Base-by-base conservation (phyloP, 208 protist genomes). In the Crithidia fasciculata region DNA sequence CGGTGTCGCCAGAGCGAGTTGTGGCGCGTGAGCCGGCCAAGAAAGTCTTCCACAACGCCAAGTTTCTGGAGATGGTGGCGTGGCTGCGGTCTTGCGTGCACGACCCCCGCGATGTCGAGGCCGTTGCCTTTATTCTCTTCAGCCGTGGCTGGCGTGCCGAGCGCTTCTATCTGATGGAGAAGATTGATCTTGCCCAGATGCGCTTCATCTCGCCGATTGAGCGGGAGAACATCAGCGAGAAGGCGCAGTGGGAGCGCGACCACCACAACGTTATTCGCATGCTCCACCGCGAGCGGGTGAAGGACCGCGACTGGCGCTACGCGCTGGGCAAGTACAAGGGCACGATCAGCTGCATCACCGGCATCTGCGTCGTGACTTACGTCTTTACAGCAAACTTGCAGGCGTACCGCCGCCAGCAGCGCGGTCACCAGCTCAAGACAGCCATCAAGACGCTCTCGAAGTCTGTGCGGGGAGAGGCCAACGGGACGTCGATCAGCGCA, bases 101-200 rank as follows among this genome's bases (percentile, higher is more conserved):
- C n/a, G 89, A 96, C 63, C 61, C 66, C 0, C 79, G 84, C 8
- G 91, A 96, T 63, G 76, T 83, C 16, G 83, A 94, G 58, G 85
- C 84, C 45, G 83, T 85, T 2, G 84, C 89, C 41, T 86, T 86
- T 58, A 88, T 94, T 59, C 87, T 96, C 52, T 96, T 85, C 75
- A 79, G 84, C 43, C 85, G 87, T 53, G 91, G 91, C 18, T 96
- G 91, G 91, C 83, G 91, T 9, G 85, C 84, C 56, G 85, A 93
- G 76, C 80, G 82, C 37, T 58, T 94, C 18, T 93, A 89, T 57
- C 73, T 95, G 18, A 78, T 95, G n/a, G 87, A 94, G 66, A 85
- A 83, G 70, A 77, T 71, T 2, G 92, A 96, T 77, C 80, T 96
- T 15, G 39, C 82, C 43, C 50, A 77, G 67, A 53, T 90, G 47